These are phyloP conservation scores for Blepharisma japonicum DNA, from an alignment of 73 alveolate genomes.

Conservation along the genomic window DNA sequence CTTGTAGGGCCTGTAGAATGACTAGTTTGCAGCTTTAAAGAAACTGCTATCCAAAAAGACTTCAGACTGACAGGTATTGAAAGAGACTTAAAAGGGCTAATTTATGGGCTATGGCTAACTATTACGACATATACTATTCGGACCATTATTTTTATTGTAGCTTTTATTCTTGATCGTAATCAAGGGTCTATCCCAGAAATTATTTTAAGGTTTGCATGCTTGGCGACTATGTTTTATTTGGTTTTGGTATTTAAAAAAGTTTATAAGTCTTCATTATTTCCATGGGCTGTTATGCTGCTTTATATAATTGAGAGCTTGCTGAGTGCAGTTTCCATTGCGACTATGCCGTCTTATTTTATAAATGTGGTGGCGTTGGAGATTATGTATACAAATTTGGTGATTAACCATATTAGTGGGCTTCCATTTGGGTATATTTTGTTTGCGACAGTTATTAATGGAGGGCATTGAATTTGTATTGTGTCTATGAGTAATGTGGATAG, in stretches of 20 bases:
- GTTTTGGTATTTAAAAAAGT: background rate
- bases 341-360: too few species aligned
- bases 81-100: too few species aligned
- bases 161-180: too few species aligned
- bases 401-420: background rate
- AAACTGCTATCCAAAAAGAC: background rate
- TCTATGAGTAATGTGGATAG: background rate
- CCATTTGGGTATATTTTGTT: constrained; percentile 21
- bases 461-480: background rate
- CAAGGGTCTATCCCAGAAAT: too few species aligned
- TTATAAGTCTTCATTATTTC: background rate
- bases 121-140: too few species aligned
- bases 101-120: too few species aligned
- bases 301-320: background rate
- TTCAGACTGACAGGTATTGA: background rate
- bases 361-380: constrained; percentile 22
- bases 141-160: too few species aligned
- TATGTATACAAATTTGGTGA: constrained; percentile 23
- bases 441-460: constrained; percentile 2
- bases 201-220: background rate
- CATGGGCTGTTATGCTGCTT: constrained; percentile 15
- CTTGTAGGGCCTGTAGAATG: constrained; percentile 17
- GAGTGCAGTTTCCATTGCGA: background rate
- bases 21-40: constrained; percentile 22
- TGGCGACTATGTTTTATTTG: background rate